A percentile compares a stretch with the other conserved stretches of the same genome.
Conservation (phyloP, 164 flowering plant genomes). For the Warburgia ugandensis region DNA sequence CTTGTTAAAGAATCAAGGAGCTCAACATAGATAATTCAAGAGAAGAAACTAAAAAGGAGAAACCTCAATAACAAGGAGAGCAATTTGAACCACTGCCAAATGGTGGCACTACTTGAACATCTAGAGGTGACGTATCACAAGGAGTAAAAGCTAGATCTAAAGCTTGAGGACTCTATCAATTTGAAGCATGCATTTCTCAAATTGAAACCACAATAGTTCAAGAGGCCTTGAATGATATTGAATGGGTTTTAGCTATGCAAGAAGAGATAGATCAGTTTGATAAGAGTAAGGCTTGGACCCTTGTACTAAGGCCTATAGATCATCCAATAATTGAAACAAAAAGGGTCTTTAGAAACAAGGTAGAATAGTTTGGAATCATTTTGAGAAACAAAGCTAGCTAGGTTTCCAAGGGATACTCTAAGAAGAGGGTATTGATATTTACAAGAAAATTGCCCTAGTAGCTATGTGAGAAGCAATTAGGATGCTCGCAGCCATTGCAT, state of each 20-base stretch:
- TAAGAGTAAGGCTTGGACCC: background rate
- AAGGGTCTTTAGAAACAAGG: constrained; percentile 2
- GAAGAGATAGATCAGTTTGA: background rate
- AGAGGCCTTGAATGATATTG: background rate
- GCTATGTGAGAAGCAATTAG: no score
- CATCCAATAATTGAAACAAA: background rate
- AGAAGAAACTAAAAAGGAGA: no score
- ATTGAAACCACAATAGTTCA: background rate
- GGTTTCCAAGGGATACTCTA: background rate
- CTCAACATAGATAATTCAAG: no score
- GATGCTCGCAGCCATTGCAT: no score
- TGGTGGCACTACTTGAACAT: no score
- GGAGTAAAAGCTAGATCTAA: no score
- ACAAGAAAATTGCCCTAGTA: no score
- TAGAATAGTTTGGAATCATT: background rate
- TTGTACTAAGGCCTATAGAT: background rate
- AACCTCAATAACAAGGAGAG: no score
- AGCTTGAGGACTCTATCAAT: no score
- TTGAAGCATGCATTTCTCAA: constrained; percentile 2
- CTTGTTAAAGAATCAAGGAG: no score
- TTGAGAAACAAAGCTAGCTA: background rate
- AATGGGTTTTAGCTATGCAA: background rate
- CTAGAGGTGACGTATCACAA: no score
- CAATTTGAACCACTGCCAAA: no score
- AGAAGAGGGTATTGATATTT: background rate